Evolutionary conservation across 2,329 filamentous ascomycete genomes (phyloP).

Genomic region (Cladosporium austrohemisphaericum): DNA sequence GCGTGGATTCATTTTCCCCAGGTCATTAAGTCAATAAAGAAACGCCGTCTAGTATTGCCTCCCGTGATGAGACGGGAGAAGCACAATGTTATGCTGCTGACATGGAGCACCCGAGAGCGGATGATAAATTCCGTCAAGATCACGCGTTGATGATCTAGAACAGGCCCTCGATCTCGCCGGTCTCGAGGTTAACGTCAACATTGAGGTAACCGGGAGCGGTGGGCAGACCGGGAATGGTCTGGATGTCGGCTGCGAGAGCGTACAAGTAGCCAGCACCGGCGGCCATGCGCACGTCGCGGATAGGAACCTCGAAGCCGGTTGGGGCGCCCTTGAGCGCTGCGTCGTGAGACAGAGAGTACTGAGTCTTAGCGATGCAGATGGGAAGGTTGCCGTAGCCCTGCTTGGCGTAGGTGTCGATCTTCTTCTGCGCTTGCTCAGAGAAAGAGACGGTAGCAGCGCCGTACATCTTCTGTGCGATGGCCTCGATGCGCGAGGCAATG

Average conservation of each 20-base stretch:
- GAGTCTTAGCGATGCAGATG: constrained; percentile 96
- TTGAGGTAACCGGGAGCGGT: constrained; percentile 95
- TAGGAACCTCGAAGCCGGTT: constrained; percentile 88
- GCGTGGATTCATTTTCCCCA: too few species aligned
- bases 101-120: too few species aligned
- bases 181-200: constrained; percentile 64
- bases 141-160: constrained; percentile 69
- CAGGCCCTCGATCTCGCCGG: constrained; percentile 61
- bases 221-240: constrained; percentile 93
- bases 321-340: constrained; percentile 91
- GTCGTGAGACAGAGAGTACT: constrained; percentile 94
- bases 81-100: not conserved
- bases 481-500: constrained; percentile 85
- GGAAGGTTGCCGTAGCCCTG: constrained; percentile 91
- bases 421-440: constrained; percentile 88
- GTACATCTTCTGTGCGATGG: constrained; percentile 90
- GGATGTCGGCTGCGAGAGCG: constrained; percentile 92
- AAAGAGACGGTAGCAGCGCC: constrained; percentile 87
- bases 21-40: too few species aligned
- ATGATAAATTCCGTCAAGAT: not conserved
- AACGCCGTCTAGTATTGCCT: constrained; percentile 8
- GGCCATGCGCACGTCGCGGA: constrained; percentile 88
- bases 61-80: constrained; percentile 16
- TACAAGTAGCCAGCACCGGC: constrained; percentile 94
- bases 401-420: constrained; percentile 89